Evolutionary conservation across 495 filamentous ascomycete species (phyloP).

Genomic region (Hapsidospora chrysogenum): DNA sequence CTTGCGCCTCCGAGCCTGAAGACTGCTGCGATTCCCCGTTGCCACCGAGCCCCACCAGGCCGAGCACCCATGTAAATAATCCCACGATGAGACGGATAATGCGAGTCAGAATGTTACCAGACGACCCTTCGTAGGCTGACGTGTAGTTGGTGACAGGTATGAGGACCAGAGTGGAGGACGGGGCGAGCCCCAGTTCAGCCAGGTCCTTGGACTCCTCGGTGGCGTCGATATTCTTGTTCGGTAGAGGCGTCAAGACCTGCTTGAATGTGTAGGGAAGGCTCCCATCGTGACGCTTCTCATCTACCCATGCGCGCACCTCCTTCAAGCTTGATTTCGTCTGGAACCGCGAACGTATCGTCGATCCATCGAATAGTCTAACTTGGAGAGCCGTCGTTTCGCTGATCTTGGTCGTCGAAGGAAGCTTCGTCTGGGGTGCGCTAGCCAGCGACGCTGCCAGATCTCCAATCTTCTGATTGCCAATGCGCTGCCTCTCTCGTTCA

Average conservation of each 20-base stretch:
- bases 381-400: constrained; percentile 47
- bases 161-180: constrained; percentile 70
- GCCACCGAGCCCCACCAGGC: constrained; percentile 11
- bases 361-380: constrained; percentile 72
- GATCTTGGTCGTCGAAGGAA: constrained; percentile 5
- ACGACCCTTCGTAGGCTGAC: constrained; percentile 35
- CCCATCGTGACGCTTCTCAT: constrained; percentile 25
- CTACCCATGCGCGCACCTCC: constrained; percentile 66
- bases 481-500: constrained; percentile 14
- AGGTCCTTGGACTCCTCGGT: constrained; percentile 57
- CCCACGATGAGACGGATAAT: constrained; percentile 41
- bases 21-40: constrained; percentile 6
- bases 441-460: constrained; percentile 5
- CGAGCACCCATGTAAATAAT: constrained; percentile 12
- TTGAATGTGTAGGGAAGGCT: constrained; percentile 61
- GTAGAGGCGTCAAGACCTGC: constrained; percentile 62
- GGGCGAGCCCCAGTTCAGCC: constrained; percentile 47
- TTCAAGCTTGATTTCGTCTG: constrained; percentile 43
- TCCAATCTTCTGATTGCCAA: constrained; percentile 3
- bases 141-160: constrained; percentile 47
- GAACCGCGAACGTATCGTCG: constrained; percentile 58
- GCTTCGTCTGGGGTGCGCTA: constrained; percentile 5
- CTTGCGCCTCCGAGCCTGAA: constrained; percentile 6
- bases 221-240: constrained; percentile 53
- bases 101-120: constrained; percentile 26